Conservation (phyloP, 1,284 basidiomycete species). For the Leccinum subrobustum region DNA sequence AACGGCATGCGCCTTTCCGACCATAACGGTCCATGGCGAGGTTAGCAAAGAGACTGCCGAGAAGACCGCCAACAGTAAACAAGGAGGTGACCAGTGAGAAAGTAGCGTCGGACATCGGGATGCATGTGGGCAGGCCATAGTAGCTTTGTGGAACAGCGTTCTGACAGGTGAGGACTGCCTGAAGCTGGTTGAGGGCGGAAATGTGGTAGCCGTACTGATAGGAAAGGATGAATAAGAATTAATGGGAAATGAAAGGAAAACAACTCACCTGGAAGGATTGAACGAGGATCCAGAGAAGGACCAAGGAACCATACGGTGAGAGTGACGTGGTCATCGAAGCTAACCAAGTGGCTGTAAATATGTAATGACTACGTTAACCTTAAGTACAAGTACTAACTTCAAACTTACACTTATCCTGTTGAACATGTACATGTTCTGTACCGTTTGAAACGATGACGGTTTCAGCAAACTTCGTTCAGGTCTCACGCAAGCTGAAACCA, state of each 20-base stretch:
- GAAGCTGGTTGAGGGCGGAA: constrained; percentile 85
- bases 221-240: not conserved
- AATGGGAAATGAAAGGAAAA: not conserved
- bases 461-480: too few species aligned
- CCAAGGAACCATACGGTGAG: constrained; percentile 58
- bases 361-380: too few species aligned
- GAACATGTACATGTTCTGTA: too few species aligned
- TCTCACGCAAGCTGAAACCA: too few species aligned
- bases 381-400: too few species aligned
- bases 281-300: constrained; percentile 62
- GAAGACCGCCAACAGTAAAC: constrained; percentile 86
- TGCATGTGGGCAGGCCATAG: constrained; percentile 59
- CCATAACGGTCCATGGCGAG: constrained; percentile 69
- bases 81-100: constrained; percentile 83
- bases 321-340: constrained; percentile 35
- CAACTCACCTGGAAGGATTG: constrained; percentile 59
- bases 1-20: constrained; percentile 58
- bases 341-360: constrained; percentile 12
- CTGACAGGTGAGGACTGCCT: constrained; percentile 72
- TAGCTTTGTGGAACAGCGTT: constrained; percentile 16
- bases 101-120: constrained; percentile 70
- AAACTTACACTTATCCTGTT: too few species aligned
- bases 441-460: too few species aligned
- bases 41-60: constrained; percentile 75
- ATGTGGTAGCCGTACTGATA: constrained; percentile 78